phyloP scores from a whole-genome alignment of 768 basidiomycete species.

The Cyclocybe aegerita region DNA sequence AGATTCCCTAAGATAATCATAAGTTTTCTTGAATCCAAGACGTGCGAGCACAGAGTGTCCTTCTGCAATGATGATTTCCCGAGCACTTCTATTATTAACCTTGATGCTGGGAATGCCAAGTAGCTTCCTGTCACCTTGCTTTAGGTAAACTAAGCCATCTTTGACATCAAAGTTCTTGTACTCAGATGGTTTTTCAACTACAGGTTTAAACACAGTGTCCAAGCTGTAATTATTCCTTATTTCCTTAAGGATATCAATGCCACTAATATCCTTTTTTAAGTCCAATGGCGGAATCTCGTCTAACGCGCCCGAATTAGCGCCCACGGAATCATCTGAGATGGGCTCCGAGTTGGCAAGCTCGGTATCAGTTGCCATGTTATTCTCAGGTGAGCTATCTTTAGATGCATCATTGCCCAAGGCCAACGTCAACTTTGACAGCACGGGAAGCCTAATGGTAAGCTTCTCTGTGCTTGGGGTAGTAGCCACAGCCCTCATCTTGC shows the following conservation, averaged over 20 bases:
- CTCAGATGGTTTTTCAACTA: constrained; percentile 7
- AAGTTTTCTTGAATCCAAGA: constrained; percentile 34
- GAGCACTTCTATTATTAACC: constrained; percentile 9
- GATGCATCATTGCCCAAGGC: too few relatives aligned
- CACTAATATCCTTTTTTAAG: not conserved
- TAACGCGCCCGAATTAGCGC: constrained; percentile 2
- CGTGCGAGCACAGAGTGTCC: constrained; percentile 41
- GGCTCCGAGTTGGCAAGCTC: too few relatives aligned
- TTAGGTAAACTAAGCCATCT: constrained; percentile 11
- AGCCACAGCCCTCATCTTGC: too few relatives aligned
- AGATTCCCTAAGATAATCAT: constrained; percentile 20
- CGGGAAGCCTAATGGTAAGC: too few relatives aligned
- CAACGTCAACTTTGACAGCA: too few relatives aligned
- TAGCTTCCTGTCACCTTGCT: not conserved
- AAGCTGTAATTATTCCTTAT: constrained; percentile 3
- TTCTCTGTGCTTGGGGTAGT: too few relatives aligned
- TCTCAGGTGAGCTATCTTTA: too few relatives aligned
- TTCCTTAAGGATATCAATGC: not conserved
- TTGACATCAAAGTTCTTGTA: constrained; percentile 15
- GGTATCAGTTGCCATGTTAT: too few relatives aligned
- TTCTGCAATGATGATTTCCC: constrained; percentile 35
- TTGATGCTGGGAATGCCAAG: constrained; percentile 28
- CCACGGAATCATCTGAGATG: too few relatives aligned
- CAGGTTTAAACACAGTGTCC: constrained; percentile 14
- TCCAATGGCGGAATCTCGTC: not conserved